These are phyloP conservation scores for Macrophomina phaseolina DNA, from an alignment of 2,329 filamentous ascomycete species.

Conservation along the genomic window DNA sequence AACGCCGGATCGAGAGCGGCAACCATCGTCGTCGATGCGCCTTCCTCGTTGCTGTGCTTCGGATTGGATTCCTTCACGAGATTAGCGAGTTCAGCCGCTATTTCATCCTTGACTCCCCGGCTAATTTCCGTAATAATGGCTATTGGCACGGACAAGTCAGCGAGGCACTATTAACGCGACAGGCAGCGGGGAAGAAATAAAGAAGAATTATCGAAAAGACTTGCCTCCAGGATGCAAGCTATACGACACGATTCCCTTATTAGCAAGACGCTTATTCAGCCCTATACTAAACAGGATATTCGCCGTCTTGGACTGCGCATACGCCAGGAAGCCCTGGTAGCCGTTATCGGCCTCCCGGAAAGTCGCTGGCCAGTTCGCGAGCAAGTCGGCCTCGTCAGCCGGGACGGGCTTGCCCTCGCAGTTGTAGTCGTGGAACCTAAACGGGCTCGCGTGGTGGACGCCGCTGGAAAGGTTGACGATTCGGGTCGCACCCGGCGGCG, in stretches of 20 bases:
- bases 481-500: constrained; percentile 30
- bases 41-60: constrained; percentile 36
- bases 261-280: constrained; percentile 34
- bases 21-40: constrained; percentile 38
- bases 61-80: background rate
- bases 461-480: constrained; percentile 38
- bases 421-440: constrained; percentile 32
- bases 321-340: constrained; percentile 27
- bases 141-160: no score
- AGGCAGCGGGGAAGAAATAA: no score
- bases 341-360: background rate
- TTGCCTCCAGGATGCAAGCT: constrained; percentile 39
- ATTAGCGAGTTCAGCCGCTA: no score
- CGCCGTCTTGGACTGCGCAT: constrained; percentile 36
- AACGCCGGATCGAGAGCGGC: constrained; percentile 40
- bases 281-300: constrained; percentile 37
- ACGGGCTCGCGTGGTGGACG: constrained; percentile 30
- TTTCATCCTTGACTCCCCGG: no score
- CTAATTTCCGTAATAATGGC: background rate
- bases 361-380: background rate
- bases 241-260: constrained; percentile 35
- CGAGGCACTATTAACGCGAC: no score
- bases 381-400: background rate
- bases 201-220: background rate
- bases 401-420: constrained; percentile 27